These are phyloP conservation scores for Baorangia bicolor DNA, from an alignment of 768 basidiomycete genomes.

Conservation along the genomic window DNA sequence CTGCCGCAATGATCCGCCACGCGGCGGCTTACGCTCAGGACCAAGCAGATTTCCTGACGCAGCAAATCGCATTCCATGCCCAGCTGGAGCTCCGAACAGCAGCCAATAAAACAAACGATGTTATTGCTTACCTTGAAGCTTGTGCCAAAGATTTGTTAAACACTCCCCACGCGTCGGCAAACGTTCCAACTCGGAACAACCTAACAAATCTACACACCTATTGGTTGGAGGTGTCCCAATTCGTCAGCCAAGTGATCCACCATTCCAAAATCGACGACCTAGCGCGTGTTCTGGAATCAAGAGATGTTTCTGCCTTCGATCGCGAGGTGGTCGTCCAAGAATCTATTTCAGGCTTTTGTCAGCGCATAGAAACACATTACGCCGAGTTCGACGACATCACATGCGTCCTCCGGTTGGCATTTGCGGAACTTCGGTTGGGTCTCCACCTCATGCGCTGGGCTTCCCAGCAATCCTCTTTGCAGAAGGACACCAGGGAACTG, in stretches of 20 bases:
- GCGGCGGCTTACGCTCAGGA: slow-evolving; percentile 43
- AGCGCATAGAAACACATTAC: slow-evolving; percentile 68
- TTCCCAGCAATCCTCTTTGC: slow-evolving; percentile 15
- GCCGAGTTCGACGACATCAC: slow-evolving; percentile 70
- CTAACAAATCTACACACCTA: slow-evolving; percentile 55
- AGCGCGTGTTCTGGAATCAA: slow-evolving; percentile 33
- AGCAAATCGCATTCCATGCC: slow-evolving; percentile 54
- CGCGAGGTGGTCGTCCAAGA: slow-evolving; percentile 77
- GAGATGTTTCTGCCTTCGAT: slow-evolving; percentile 38
- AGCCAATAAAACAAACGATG: slow-evolving; percentile 54
- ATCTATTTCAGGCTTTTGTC: slow-evolving; percentile 74
- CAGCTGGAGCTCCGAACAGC: slow-evolving; percentile 53
- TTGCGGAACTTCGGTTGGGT: slow-evolving; percentile 70
- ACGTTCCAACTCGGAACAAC: slow-evolving; percentile 39
- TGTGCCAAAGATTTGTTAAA: slow-evolving; percentile 33
- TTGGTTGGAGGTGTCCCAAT: slow-evolving; percentile 78
- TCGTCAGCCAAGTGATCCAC: slow-evolving; percentile 57
- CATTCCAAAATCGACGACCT: slow-evolving; percentile 52
- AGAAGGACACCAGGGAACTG: slow-evolving; percentile 23
- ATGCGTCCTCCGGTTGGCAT: slow-evolving; percentile 61
- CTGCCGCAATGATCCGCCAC: slow-evolving; percentile 62
- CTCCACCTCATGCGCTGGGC: slow-evolving; percentile 50
- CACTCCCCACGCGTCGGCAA: slow-evolving; percentile 23
- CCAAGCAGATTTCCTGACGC: slow-evolving; percentile 40
- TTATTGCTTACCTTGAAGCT: slow-evolving; percentile 44